Conservation (phyloP, 768 basidiomycete species). For the Lactarius quietus region DNA sequence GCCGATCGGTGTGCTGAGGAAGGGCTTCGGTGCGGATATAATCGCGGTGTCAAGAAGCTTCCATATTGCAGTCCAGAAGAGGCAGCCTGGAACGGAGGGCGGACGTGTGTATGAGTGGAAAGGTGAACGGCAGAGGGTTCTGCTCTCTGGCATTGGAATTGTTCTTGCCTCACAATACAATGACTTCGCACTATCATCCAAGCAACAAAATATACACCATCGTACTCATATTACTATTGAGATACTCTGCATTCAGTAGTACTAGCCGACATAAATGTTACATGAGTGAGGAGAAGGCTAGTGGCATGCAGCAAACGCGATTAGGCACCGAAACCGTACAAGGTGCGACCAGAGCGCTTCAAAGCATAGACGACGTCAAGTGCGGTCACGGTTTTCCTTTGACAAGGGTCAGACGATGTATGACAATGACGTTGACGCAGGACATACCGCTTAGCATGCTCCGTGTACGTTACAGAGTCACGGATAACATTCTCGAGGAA, state of each 20-base stretch:
- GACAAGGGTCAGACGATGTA: slow-evolving; percentile 48
- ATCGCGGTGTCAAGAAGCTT: slow-evolving; percentile 42
- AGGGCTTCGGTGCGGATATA: slow-evolving; percentile 55
- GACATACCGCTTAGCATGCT: slow-evolving; percentile 57
- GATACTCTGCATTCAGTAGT: slow-evolving; percentile 8
- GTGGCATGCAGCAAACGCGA: neutral
- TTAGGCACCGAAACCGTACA: slow-evolving; percentile 54
- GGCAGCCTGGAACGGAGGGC: slow-evolving; percentile 54
- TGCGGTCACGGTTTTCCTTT: slow-evolving; percentile 45
- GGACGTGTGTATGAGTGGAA: slow-evolving; percentile 43
- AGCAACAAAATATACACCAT: slow-evolving; percentile 1
- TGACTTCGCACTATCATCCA: neutral
- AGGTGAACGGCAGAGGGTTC: slow-evolving; percentile 32
- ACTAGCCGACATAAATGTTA: slow-evolving; percentile 8
- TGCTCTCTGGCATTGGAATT: neutral
- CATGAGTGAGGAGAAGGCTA: neutral
- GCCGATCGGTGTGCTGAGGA: slow-evolving; percentile 52
- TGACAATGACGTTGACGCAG: neutral
- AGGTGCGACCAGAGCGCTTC: slow-evolving; percentile 48
- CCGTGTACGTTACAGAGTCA: slow-evolving; percentile 67
- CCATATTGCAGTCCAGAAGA: slow-evolving; percentile 43
- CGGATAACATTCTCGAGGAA: slow-evolving; percentile 84
- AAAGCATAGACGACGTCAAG: slow-evolving; percentile 51
- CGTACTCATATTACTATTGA: slow-evolving; percentile 13
- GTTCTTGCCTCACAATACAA: neutral